Percentiles rank a stretch among this genome's conserved stretches.
Evolutionary conservation across 768 basidiomycete genomes (phyloP).

Genomic region (Macrolepiota fuliginosa): DNA sequence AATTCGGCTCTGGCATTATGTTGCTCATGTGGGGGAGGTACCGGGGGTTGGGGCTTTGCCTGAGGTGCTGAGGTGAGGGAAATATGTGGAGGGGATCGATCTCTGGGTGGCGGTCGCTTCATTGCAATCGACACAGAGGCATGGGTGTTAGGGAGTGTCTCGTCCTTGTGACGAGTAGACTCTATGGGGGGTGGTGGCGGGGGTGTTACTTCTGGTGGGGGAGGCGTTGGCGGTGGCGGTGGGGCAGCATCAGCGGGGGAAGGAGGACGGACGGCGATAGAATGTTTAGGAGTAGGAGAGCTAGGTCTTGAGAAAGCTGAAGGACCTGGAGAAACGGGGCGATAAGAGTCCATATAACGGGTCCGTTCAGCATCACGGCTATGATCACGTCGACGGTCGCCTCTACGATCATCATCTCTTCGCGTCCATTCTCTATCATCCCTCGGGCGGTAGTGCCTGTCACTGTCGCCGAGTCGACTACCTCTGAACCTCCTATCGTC

Average conservation of each 20-base stretch:
- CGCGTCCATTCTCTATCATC: slow-evolving; percentile 34
- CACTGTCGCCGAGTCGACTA: slow-evolving; percentile 18
- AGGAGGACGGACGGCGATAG: slow-evolving; percentile 21
- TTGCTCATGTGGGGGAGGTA: slow-evolving; percentile 22
- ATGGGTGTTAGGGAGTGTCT: neutral
- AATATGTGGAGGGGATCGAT: slow-evolving; percentile 24
- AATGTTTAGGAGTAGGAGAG: slow-evolving; percentile 16
- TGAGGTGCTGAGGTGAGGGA: slow-evolving; percentile 29
- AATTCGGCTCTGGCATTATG: slow-evolving; percentile 14
- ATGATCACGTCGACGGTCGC: slow-evolving; percentile 17
- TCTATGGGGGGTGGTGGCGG: slow-evolving; percentile 20
- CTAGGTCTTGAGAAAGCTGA: slow-evolving; percentile 17
- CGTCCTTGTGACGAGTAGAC: slow-evolving; percentile 15
- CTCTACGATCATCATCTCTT: slow-evolving; percentile 25
- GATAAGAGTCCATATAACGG: slow-evolving; percentile 21
- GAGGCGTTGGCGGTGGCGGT: slow-evolving; percentile 16
- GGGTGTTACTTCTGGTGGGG: slow-evolving; percentile 19
- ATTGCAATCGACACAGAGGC: slow-evolving; percentile 5
- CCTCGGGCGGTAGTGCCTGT: slow-evolving; percentile 23
- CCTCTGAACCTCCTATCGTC: slow-evolving; percentile 27
- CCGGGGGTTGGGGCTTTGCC: slow-evolving; percentile 21
- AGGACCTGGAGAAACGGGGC: slow-evolving; percentile 20
- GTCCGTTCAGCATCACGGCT: slow-evolving; percentile 22
- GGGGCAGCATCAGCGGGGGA: slow-evolving; percentile 14
- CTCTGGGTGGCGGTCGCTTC: slow-evolving; percentile 15